phyloP scores from a whole-genome alignment of 2,329 filamentous ascomycete species.

The Cladorrhinum sp. region DNA sequence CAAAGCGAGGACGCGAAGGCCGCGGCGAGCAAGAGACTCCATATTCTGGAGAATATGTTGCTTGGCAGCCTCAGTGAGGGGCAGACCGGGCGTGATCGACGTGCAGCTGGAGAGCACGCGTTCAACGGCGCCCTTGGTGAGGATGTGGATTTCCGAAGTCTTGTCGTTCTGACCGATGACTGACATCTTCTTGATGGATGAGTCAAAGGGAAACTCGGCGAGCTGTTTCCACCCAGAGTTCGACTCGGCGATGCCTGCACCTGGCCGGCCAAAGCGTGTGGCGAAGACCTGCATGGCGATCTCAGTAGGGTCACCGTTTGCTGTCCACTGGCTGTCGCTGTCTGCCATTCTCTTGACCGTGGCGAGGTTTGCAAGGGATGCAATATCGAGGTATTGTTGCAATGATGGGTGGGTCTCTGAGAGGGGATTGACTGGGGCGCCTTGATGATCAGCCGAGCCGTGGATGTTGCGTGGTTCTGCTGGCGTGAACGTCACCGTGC shows the following conservation, averaged over 20 bases:
- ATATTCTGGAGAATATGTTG: conserved; percentile 46
- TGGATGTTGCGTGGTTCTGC: conserved; percentile 30
- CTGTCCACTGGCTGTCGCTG: conserved; percentile 46
- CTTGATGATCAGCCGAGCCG: neutral
- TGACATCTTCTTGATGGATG: conserved; percentile 64
- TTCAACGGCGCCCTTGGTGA: conserved; percentile 60
- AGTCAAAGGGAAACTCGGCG: conserved; percentile 63
- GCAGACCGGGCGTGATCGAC: conserved; percentile 36
- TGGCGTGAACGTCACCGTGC: conserved; percentile 6
- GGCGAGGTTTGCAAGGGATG: conserved; percentile 59
- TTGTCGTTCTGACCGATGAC: conserved; percentile 50
- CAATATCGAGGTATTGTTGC: conserved; percentile 52
- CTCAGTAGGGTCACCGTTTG: conserved; percentile 61
- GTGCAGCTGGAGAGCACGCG: conserved; percentile 57
- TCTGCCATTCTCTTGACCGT: conserved; percentile 36
- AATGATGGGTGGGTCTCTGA: conserved; percentile 37
- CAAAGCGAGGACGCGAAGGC: conserved; percentile 60
- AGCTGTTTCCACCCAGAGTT: conserved; percentile 45
- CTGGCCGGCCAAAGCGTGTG: conserved; percentile 53
- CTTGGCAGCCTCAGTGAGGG: conserved; percentile 20
- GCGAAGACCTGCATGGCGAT: conserved; percentile 68
- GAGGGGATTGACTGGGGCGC: neutral
- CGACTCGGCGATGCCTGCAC: conserved; percentile 31
- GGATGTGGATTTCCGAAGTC: conserved; percentile 24
- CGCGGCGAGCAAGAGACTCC: conserved; percentile 57